Base-by-base conservation (phyloP, 1,284 basidiomycete genomes). In the Irpex sp. region DNA sequence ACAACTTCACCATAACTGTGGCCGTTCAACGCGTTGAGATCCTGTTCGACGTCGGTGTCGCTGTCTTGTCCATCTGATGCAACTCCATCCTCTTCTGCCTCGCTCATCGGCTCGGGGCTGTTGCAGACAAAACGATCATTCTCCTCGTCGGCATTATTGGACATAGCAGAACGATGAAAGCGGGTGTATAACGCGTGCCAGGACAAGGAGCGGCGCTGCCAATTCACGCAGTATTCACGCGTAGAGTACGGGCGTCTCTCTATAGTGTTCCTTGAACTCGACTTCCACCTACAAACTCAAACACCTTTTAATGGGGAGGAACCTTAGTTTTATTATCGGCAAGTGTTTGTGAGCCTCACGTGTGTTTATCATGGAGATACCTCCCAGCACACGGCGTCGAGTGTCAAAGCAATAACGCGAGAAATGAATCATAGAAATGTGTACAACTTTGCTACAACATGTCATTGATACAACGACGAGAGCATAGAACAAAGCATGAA, bases 91-190 rank as follows among this genome's bases (percentile, higher is more conserved):
- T 31, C 31, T 17, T 59, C 62, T 19, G 46, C 63, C 7, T 65
- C 62, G 53, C 62, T 68, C 62, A 72, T 60, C 33, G 63, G 61
- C 26, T 70, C 71, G 7, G 68, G 69, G 39, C 70, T 70, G 9
- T 68, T 67, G 8, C 61, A 63, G 17, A 68, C 49, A 11, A 63
- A 49, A 19, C 56, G 61, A 37, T 33, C 46, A 19, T 19, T 21
- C 15, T 59, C 61, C 36, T 62, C 51, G 35, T 59, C 57, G 31
- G 19, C 57, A 21, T 55, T 50, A 19, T 17, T 50, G 11, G 49
- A 50, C 49, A 50, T 50, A n/a, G 49, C 26, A 26, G 26, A 26
- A 26, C 26, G 26, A 26, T 26, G 26, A 26, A 26, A 26, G 26
- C 3, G 26, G 26, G 26, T 26, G 26, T 26, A 26, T 26, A 26